phyloP scores from a whole-genome alignment of 2,329 filamentous ascomycete species.

The Fusarium mangiferae region DNA sequence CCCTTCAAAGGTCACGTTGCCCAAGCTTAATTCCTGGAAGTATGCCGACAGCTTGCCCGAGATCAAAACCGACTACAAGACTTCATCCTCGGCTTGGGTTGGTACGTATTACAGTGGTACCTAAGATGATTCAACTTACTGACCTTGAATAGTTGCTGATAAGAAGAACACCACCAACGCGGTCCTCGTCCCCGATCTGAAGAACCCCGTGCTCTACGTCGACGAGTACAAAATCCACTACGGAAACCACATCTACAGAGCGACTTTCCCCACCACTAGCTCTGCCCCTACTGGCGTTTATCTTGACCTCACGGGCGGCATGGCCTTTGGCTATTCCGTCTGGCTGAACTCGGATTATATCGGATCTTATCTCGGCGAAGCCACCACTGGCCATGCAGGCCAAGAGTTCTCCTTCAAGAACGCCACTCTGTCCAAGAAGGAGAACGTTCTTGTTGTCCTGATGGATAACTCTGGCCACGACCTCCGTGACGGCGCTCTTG shows the following conservation, averaged over 20 bases:
- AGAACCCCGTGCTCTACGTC: slow-evolving; percentile 65
- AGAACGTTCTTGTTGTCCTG: slow-evolving; percentile 64
- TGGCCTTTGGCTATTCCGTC: slow-evolving; percentile 66
- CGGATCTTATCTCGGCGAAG: slow-evolving; percentile 64
- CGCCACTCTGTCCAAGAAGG: slow-evolving; percentile 53
- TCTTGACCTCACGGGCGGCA: slow-evolving; percentile 63
- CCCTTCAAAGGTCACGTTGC: slow-evolving; percentile 49
- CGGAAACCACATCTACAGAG: slow-evolving; percentile 65
- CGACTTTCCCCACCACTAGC: slow-evolving; percentile 56
- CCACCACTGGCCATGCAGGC: slow-evolving; percentile 50
- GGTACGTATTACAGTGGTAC: slow-evolving; percentile 31
- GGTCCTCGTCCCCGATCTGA: slow-evolving; percentile 55
- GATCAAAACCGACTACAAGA: slow-evolving; percentile 54
- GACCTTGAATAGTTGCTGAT: slow-evolving; percentile 51
- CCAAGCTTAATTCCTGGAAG: slow-evolving; percentile 58
- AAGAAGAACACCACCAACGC: slow-evolving; percentile 61
- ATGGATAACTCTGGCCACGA: slow-evolving; percentile 71
- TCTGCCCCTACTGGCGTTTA: slow-evolving; percentile 55
- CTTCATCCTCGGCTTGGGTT: slow-evolving; percentile 56
- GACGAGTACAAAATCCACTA: slow-evolving; percentile 67
- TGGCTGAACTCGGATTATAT: slow-evolving; percentile 68
- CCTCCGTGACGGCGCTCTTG: slow-evolving; percentile 58
- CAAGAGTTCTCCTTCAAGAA: slow-evolving; percentile 62
- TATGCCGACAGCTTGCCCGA: slow-evolving; percentile 61
- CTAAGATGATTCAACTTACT: background rate